Conservation (phyloP, 768 basidiomycete species). For the Leucogyrophana mollusca region DNA sequence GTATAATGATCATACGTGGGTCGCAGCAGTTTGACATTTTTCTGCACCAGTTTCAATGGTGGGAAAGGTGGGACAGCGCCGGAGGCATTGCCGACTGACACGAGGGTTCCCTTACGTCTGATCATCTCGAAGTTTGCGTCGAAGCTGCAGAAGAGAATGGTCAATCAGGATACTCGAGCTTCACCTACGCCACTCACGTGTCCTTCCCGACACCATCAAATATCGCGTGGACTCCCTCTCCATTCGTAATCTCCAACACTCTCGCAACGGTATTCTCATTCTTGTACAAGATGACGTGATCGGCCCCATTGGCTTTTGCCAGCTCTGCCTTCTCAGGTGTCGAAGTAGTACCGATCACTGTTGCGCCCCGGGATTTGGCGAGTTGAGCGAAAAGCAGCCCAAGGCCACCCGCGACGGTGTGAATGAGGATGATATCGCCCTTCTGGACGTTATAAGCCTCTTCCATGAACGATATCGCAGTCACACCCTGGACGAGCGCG, state of each 20-base stretch:
- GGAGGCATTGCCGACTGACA: conserved; percentile 90
- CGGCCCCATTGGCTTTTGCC: conserved; percentile 77
- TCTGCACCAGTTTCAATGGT: conserved; percentile 69
- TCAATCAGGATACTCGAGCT: conserved; percentile 2
- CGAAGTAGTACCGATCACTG: conserved; percentile 92
- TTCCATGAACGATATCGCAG: conserved; percentile 71
- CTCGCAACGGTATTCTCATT: conserved; percentile 71
- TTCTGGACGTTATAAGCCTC: conserved; percentile 85
- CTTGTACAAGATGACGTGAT: conserved; percentile 83
- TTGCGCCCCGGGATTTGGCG: conserved; percentile 72
- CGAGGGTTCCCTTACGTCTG: conserved; percentile 85
- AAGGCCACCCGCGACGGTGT: conserved; percentile 91
- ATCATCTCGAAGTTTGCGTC: conserved; percentile 80
- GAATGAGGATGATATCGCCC: conserved; percentile 78
- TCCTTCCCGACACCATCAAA: conserved; percentile 98
- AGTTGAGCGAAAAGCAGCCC: conserved; percentile 70
- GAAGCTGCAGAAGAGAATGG: conserved; percentile 43
- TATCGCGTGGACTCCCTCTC: conserved; percentile 80
- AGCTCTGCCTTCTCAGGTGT: conserved; percentile 79
- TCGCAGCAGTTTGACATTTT: conserved; percentile 77
- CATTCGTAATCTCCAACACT: conserved; percentile 73
- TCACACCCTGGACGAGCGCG: conserved; percentile 70
- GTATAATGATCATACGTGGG: conserved; percentile 54
- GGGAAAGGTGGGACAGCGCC: conserved; percentile 78
- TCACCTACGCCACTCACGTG: conserved; percentile 54